Percentiles rank a stretch among this genome's conserved stretches.
Evolutionary conservation across 345 rosid species (phyloP).

Genomic region (Eucalyptus brandiana): DNA sequence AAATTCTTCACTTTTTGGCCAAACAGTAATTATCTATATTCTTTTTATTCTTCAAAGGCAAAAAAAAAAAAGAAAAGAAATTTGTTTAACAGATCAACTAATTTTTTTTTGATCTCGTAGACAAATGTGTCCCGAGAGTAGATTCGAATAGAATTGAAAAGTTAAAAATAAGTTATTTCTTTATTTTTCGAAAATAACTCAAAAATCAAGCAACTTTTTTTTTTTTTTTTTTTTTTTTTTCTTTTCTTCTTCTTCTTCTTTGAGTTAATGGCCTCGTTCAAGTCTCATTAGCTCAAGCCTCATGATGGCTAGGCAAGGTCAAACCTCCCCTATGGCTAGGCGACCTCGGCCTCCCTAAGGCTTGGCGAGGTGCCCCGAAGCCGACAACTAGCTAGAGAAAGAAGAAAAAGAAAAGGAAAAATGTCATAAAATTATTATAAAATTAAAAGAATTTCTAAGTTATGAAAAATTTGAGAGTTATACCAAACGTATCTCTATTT

Average conservation of each 20-base stretch:
- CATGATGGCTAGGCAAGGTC: rapidly evolving
- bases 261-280: rapidly evolving
- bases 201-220: too few species aligned
- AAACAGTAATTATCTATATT: rapidly evolving
- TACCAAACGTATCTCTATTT: rapidly evolving
- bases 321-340: too few species aligned
- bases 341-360: rapidly evolving
- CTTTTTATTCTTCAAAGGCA: rapidly evolving
- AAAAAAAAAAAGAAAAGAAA: too few species aligned
- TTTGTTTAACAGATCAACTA: rapidly evolving
- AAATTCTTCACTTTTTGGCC: too few species aligned
- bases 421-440: too few species aligned
- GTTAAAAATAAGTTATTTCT: rapidly evolving
- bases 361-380: rapidly evolving
- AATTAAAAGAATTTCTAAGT: too few species aligned
- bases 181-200: too few species aligned
- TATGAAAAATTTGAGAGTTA: rapidly evolving
- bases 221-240: rapidly evolving
- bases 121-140: too few species aligned
- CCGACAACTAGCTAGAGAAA: rapidly evolving
- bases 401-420: rapidly evolving
- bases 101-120: rapidly evolving
- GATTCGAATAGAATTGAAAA: too few species aligned
- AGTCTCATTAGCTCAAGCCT: rapidly evolving
- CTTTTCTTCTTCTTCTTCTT: rapidly evolving